Evolutionary conservation across 106 monocot genomes (phyloP), one percentile per base, ranked within the genome.

Genomic region (Acanthochlamys bracteata): DNA sequence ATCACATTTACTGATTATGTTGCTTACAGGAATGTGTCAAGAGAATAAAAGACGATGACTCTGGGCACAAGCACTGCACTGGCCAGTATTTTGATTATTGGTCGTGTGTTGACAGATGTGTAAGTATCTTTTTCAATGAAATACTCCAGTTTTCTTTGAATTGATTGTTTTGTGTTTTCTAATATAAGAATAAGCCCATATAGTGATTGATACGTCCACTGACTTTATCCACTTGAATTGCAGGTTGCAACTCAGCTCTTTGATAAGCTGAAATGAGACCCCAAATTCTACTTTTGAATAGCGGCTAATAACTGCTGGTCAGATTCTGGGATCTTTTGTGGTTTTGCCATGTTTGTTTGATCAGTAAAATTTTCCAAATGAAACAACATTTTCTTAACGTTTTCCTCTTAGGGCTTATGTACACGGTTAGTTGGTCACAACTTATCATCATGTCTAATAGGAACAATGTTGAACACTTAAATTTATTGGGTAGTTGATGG

Each of bases 1-100:
- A 10, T 49, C 9, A 9, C 10, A 2, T 9, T 49, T 49, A 10
- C 17, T 49, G 49, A 14, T 12, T 49, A 49, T 49, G 49, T 49
- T 55, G 25, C 49, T 59, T 41, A 46, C 23, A 76, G 76, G 70
- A 64, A 70, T 76, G 76, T 41, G 22, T 56, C n/a, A 64, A 70
- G 49, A 45, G 76, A 60, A 58, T 76, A 9, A 59, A 76, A 25
- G 65, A 20, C 7, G 76, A 76, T 26, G 70, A 76, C 20, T 39
- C 59, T 24, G 76, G 70, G 41, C 27, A 65, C 65, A 76, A 76
- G 23, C 76, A 76, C 65, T 76, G 76, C 55, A 76, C 76, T 2
- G 69, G 76, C 8, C 76, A 76, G 58, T 76, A 76, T 65, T 76
- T 76, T 26, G 76, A 76, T 59, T 76, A 76, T 58, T 76, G 70